These are phyloP conservation scores for Staphylotrichum tortipilum DNA, from an alignment of 495 filamentous ascomycete species.

Conservation along the genomic window DNA sequence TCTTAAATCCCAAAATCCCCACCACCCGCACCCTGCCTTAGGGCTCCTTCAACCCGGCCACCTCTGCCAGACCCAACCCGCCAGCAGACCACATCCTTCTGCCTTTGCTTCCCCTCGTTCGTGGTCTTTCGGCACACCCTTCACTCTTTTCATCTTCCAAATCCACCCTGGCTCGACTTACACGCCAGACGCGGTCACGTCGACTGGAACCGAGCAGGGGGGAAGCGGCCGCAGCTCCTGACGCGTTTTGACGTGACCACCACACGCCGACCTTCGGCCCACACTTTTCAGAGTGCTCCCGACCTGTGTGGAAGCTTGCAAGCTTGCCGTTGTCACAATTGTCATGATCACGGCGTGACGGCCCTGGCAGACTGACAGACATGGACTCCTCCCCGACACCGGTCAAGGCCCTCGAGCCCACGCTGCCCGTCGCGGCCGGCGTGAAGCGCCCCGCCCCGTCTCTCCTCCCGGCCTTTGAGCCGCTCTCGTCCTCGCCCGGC, in stretches of 20 bases:
- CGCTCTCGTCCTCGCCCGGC: conserved; percentile 76
- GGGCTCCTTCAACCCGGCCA: conserved; percentile 22
- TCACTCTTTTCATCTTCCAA: not conserved
- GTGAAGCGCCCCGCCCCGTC: conserved; percentile 72
- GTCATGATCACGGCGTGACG: conserved; percentile 21
- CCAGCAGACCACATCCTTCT: not conserved
- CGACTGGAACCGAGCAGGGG: conserved; percentile 1
- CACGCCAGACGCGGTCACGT: conserved; percentile 9
- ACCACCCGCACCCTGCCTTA: conserved; percentile 15
- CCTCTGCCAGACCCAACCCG: conserved; percentile 6
- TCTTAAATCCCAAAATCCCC: conserved; percentile 31
- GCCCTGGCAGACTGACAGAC: too few species aligned
- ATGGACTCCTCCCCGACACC: conserved; percentile 26
- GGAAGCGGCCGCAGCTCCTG: conserved; percentile 14
- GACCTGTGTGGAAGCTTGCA: not conserved
- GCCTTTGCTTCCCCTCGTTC: conserved; percentile 2
- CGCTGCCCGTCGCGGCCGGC: conserved; percentile 47
- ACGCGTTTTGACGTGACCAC: conserved; percentile 20
- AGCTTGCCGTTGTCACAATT: conserved; percentile 2
- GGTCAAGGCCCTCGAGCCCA: conserved; percentile 22
- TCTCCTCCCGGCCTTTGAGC: conserved; percentile 88
- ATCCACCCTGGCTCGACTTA: conserved; percentile 8
- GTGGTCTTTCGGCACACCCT: not conserved
- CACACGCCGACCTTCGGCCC: not conserved
- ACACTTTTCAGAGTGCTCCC: conserved; percentile 2